Evolutionary conservation across 1,284 basidiomycete species (phyloP), one percentile per base, ranked within the genome.

Genomic region (Austropuccinia psidii): DNA sequence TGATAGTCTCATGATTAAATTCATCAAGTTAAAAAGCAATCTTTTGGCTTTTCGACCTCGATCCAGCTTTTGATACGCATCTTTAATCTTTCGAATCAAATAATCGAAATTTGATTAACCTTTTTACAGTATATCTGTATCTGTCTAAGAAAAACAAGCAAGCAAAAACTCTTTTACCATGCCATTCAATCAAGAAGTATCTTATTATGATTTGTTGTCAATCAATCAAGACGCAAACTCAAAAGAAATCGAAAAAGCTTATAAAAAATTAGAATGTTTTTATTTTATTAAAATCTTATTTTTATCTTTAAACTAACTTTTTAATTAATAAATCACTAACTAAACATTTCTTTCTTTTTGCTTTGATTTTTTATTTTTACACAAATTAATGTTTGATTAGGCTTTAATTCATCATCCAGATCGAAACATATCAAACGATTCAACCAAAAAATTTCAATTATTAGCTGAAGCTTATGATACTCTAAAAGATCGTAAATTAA

Each of bases 351-450:
- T 4, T 47, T n/a, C 31, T 3, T 19, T 47, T n/a, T 5, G 13
- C 17, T 49, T 4, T 6, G n/a, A n/a, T n/a, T n/a, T n/a, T n/a
- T n/a, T n/a, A n/a, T n/a, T n/a, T n/a, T n/a, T n/a, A n/a, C n/a
- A n/a, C n/a, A n/a, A n/a, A n/a, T n/a, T n/a, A n/a, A n/a, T n/a
- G n/a, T n/a, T n/a, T n/a, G 21, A n/a, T 35, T 35, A 66, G 64
- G 64, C 64, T 21, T 49, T 66, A n/a, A 66, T 66, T 33, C 64
- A 66, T 35, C 64, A 66, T 39, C 64, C 64, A 13, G 64, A 66
- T 66, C 64, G 64, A 41, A 66, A 66, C 47, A n/a, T n/a, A n/a
- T 49, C 64, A 29, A 66, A 66, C 21, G 47, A 66, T n/a, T 66
- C 64, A 21, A 66, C 64, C 47, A 52, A 52, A 33, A 66, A 52